These are phyloP conservation scores for Piper betle DNA, from an alignment of 164 flowering plant genomes.

Conservation along the genomic window DNA sequence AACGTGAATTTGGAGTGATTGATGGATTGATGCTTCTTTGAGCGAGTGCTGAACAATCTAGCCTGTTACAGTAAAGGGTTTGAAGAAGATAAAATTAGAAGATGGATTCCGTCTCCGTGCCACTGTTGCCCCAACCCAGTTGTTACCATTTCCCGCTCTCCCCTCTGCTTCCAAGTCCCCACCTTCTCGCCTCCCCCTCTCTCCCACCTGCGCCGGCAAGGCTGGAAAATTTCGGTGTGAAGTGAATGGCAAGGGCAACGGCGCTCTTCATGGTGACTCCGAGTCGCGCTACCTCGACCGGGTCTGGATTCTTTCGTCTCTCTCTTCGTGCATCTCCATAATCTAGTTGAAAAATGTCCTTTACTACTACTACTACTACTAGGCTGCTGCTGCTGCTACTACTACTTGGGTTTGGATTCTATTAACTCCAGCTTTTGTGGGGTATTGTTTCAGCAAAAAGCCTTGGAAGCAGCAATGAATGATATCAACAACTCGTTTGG, in stretches of 20 bases:
- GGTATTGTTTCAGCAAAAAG: conserved; percentile 64
- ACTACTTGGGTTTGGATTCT: too few species aligned
- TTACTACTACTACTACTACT: too few species aligned
- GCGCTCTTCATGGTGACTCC: conserved; percentile 34
- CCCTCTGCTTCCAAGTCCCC: conserved; percentile 1
- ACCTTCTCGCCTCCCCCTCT: conserved; percentile 5
- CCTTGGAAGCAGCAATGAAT: conserved; percentile 94
- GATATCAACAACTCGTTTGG: conserved; percentile 95
- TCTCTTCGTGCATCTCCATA: not conserved
- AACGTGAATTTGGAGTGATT: too few species aligned
- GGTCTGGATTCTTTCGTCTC: conserved; percentile 19
- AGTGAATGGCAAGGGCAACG: conserved; percentile 33
- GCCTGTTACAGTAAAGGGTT: too few species aligned
- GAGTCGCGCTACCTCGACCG: conserved; percentile 60
- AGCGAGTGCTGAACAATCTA: too few species aligned
- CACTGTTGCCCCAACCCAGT: not conserved
- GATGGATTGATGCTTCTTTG: too few species aligned
- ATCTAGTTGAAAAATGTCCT: too few species aligned
- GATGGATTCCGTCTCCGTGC: conserved; percentile 9
- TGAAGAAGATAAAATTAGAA: not conserved
- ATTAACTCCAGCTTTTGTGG: too few species aligned
- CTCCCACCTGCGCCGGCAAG: not conserved
- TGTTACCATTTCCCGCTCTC: conserved; percentile 1
- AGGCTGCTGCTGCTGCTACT: too few species aligned
- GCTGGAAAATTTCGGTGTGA: conserved; percentile 21